phyloP scores from a whole-genome alignment of 305 asterid species.

The Fraxinus ornus region DNA sequence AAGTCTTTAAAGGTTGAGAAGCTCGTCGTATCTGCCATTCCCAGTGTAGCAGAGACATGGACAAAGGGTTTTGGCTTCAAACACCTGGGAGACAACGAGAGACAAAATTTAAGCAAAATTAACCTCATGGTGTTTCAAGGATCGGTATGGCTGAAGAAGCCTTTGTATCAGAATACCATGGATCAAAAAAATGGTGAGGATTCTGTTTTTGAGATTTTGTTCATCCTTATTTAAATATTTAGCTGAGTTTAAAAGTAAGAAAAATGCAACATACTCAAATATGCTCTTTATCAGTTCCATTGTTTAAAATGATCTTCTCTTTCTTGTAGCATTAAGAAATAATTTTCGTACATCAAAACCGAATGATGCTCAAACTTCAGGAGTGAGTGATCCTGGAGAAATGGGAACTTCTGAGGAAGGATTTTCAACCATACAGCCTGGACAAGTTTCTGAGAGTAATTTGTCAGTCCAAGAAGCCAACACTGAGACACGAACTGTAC shows the following conservation, averaged over 20 bases:
- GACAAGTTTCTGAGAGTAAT: neutral
- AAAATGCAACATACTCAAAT: neutral
- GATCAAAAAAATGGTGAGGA: slow-evolving; percentile 39
- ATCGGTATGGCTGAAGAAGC: slow-evolving; percentile 77
- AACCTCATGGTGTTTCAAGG: slow-evolving; percentile 94
- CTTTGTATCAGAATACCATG: slow-evolving; percentile 30
- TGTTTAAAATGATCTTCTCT: neutral
- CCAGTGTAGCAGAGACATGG: slow-evolving; percentile 82
- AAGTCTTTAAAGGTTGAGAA: slow-evolving; percentile 66
- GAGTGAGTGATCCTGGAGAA: slow-evolving; percentile 12
- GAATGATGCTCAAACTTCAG: neutral
- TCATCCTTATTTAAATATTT: neutral
- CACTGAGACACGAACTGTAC: neutral
- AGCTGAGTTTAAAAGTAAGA: neutral
- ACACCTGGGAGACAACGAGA: slow-evolving; percentile 69
- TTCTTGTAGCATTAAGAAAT: neutral
- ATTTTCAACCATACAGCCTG: slow-evolving; percentile 9
- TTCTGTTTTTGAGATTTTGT: slow-evolving; percentile 7
- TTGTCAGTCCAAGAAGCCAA: slow-evolving; percentile 24
- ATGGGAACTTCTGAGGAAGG: slow-evolving; percentile 25
- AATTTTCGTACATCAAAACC: slow-evolving; percentile 16
- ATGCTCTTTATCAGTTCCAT: neutral
- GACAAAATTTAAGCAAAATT: slow-evolving; percentile 50
- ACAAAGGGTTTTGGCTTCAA: slow-evolving; percentile 75
- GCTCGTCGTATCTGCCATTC: slow-evolving; percentile 86